These are phyloP conservation scores for Rhytidhysteron rufulum DNA, from an alignment of 2,329 filamentous ascomycete species.

Conservation along the genomic window DNA sequence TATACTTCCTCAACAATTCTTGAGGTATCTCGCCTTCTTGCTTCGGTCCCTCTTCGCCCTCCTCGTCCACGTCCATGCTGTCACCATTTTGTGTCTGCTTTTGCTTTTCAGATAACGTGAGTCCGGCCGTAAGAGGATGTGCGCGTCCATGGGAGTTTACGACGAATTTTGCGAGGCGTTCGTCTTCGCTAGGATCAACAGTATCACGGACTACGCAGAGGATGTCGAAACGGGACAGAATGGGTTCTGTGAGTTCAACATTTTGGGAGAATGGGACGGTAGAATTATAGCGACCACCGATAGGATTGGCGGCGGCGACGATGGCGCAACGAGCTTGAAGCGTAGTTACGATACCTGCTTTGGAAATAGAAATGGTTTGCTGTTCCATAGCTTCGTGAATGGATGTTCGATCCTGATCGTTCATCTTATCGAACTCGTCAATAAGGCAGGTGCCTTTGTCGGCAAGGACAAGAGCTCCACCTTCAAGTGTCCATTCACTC, in stretches of 20 bases:
- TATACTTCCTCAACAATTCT: conserved; percentile 90
- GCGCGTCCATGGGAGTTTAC: conserved; percentile 91
- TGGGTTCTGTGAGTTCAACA: conserved; percentile 94
- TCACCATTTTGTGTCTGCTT: conserved; percentile 38
- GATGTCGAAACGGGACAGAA: conserved; percentile 96
- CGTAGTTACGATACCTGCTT: conserved; percentile 96
- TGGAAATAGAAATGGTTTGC: conserved; percentile 97
- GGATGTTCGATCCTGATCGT: conserved; percentile 93
- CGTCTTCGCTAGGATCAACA: conserved; percentile 87
- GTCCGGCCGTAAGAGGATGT: conserved; percentile 57
- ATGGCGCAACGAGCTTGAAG: conserved; percentile 94
- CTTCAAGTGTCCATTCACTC: conserved; percentile 95
- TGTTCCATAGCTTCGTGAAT: conserved; percentile 99
- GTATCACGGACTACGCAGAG: conserved; percentile 94
- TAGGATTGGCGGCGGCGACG: conserved; percentile 93
- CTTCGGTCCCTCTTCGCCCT: conserved; percentile 45
- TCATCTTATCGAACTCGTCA: conserved; percentile 99
- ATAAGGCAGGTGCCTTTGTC: conserved; percentile 98
- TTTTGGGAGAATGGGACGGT: conserved; percentile 95
- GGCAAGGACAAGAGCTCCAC: conserved; percentile 95
- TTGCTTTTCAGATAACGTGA: conserved; percentile 22
- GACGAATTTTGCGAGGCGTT: conserved; percentile 89
- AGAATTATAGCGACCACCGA: conserved; percentile 93
- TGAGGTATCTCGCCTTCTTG: conserved; percentile 76
- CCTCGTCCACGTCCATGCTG: conserved; percentile 49